A percentile compares a stretch with the other conserved stretches of the same genome.
phyloP scores from a whole-genome alignment of 108 stramenopile genomes.

The Nitzschia sp. region DNA sequence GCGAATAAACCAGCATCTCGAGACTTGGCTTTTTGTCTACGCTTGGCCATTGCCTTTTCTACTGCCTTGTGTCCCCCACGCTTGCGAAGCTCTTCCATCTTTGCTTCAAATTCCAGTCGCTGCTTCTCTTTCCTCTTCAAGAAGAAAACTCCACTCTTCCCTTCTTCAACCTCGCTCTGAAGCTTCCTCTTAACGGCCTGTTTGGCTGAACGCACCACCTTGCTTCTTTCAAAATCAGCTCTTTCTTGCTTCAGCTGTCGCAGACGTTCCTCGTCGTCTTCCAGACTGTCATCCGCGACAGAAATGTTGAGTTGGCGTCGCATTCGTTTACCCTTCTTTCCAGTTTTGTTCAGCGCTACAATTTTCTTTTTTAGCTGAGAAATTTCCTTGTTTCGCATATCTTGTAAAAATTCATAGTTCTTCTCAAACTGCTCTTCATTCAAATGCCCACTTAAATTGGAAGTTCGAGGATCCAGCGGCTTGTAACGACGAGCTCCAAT shows the following conservation, averaged over 20 bases:
- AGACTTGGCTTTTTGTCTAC: slow-evolving; percentile 80
- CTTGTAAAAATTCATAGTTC: slow-evolving; percentile 75
- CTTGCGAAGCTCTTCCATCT: slow-evolving; percentile 81
- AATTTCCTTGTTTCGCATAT: slow-evolving; percentile 79
- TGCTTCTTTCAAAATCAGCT: slow-evolving; percentile 57
- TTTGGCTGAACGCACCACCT: slow-evolving; percentile 66
- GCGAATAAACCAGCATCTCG: slow-evolving; percentile 65
- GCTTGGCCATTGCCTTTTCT: slow-evolving; percentile 75
- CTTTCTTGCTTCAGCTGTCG: slow-evolving; percentile 60
- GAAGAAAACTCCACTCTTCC: slow-evolving; percentile 59
- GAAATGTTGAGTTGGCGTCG: slow-evolving; percentile 60
- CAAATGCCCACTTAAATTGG: slow-evolving; percentile 66
- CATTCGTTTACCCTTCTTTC: slow-evolving; percentile 72
- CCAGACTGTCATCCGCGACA: slow-evolving; percentile 35
- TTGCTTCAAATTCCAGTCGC: slow-evolving; percentile 77
- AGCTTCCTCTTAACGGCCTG: slow-evolving; percentile 70
- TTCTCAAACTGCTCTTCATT: slow-evolving; percentile 75
- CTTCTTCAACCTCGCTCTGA: slow-evolving; percentile 61
- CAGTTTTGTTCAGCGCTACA: slow-evolving; percentile 61
- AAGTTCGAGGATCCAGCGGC: slow-evolving; percentile 78
- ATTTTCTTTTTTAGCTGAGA: slow-evolving; percentile 53
- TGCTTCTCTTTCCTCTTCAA: slow-evolving; percentile 73
- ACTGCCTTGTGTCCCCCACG: slow-evolving; percentile 77
- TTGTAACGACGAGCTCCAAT: slow-evolving; percentile 85
- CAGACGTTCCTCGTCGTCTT: slow-evolving; percentile 70